Evolutionary conservation across 352 stramenopile genomes (phyloP).

Genomic region (Hyaloperonospora arabidopsidis): DNA sequence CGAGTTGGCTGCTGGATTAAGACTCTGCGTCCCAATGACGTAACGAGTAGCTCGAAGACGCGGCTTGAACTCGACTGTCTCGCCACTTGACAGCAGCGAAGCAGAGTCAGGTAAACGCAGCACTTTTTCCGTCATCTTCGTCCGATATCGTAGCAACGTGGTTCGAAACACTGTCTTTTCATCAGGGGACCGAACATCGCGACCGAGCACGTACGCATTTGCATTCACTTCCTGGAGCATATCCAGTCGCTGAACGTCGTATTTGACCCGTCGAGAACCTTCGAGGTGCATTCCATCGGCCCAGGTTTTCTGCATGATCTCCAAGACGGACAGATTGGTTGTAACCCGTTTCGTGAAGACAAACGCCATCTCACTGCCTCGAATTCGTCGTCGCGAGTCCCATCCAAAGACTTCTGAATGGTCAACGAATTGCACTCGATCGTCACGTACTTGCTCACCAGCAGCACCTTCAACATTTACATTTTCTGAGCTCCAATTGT

Average conservation of each 20-base stretch:
- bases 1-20: conserved; percentile 32
- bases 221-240: conserved; percentile 36
- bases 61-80: conserved; percentile 2
- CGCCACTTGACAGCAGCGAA: conserved; percentile 6
- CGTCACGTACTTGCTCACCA: no score
- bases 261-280: conserved; percentile 37
- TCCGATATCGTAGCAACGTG: conserved; percentile 38
- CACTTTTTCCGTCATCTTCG: conserved; percentile 26
- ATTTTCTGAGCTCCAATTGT: no score
- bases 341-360: conserved; percentile 38
- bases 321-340: conserved; percentile 21
- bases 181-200: conserved; percentile 39
- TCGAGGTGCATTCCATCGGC: conserved; percentile 32
- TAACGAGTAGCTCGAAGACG: conserved; percentile 23
- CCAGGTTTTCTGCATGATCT: conserved; percentile 44
- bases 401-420: conserved; percentile 39
- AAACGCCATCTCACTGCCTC: conserved; percentile 39
- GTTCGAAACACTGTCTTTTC: conserved; percentile 38
- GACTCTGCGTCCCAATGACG: conserved; percentile 43
- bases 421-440: conserved; percentile 10
- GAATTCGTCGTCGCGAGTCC: conserved; percentile 33
- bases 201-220: conserved; percentile 36
- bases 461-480: no score
- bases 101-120: conserved; percentile 6
- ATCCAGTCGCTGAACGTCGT: conserved; percentile 40